Evolutionary conservation across 2,329 filamentous ascomycete genomes (phyloP).

Genomic region (Hypoxylon sp.): DNA sequence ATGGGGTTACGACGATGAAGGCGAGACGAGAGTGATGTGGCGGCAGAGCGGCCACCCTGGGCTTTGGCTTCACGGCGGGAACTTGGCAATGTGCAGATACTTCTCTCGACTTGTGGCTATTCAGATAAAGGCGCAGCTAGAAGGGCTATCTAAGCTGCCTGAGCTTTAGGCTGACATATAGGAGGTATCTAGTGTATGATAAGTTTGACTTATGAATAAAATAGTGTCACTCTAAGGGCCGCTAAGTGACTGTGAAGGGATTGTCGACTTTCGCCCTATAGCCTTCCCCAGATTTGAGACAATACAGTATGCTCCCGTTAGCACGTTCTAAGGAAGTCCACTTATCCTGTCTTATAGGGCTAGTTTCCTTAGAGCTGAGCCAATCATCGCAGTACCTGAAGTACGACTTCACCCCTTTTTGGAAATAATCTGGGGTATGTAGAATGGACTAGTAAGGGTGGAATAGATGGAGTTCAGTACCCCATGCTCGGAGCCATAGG

Average conservation of each 20-base stretch:
- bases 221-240: background rate
- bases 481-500: background rate
- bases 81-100: conserved; percentile 73
- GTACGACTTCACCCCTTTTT: conserved; percentile 9
- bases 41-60: conserved; percentile 72
- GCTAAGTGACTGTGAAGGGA: background rate
- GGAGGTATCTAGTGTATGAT: background rate
- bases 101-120: conserved; percentile 69
- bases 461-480: conserved; percentile 16
- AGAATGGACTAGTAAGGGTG: conserved; percentile 4
- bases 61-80: conserved; percentile 77
- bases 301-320: background rate
- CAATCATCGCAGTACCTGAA: conserved; percentile 23
- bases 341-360: conserved; percentile 7
- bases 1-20: conserved; percentile 73
- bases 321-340: background rate
- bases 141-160: conserved; percentile 44
- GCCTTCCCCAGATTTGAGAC: background rate
- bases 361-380: conserved; percentile 1
- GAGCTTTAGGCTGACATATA: conserved; percentile 7
- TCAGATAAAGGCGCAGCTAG: conserved; percentile 65
- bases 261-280: background rate
- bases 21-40: conserved; percentile 72
- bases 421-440: conserved; percentile 10
- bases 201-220: background rate